Conservation (phyloP, 1,284 basidiomycete genomes). For the Heliocybe sulcata region DNA sequence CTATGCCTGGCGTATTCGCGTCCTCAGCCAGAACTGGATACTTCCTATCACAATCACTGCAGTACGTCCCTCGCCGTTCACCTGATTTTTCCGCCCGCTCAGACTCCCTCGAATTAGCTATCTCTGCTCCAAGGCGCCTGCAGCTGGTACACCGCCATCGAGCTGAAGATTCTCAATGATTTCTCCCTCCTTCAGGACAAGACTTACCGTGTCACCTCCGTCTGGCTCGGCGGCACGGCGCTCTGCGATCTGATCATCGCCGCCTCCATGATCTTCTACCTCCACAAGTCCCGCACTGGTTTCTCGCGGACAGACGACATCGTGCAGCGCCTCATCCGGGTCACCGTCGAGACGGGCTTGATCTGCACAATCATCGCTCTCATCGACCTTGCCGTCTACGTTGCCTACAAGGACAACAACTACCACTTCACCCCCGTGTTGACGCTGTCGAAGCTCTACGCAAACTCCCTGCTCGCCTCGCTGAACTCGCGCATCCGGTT, state of each 20-base stretch:
- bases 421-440: slow-evolving; percentile 21
- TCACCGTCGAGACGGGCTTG: slow-evolving; percentile 22
- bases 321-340: slow-evolving; percentile 6
- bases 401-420: slow-evolving; percentile 19
- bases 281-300: slow-evolving; percentile 7
- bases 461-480: slow-evolving; percentile 23
- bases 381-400: slow-evolving; percentile 21
- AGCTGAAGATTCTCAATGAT: neutral
- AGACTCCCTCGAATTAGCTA: neutral
- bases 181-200: neutral
- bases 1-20: neutral
- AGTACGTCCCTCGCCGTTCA: neutral
- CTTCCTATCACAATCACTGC: neutral
- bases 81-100: neutral
- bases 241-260: slow-evolving; percentile 8
- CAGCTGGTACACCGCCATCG: neutral
- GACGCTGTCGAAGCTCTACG: slow-evolving; percentile 25
- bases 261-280: slow-evolving; percentile 5
- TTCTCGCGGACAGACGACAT: slow-evolving; percentile 6
- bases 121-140: neutral
- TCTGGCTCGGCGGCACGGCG: neutral
- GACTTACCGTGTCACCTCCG: neutral
- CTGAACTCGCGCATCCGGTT: neutral
- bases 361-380: slow-evolving; percentile 20
- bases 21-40: neutral